Percentiles rank a stretch among this genome's conserved stretches.
These are phyloP conservation scores for Brasilioporus rufonigricans DNA, from an alignment of 768 basidiomycete species.

Conservation along the genomic window DNA sequence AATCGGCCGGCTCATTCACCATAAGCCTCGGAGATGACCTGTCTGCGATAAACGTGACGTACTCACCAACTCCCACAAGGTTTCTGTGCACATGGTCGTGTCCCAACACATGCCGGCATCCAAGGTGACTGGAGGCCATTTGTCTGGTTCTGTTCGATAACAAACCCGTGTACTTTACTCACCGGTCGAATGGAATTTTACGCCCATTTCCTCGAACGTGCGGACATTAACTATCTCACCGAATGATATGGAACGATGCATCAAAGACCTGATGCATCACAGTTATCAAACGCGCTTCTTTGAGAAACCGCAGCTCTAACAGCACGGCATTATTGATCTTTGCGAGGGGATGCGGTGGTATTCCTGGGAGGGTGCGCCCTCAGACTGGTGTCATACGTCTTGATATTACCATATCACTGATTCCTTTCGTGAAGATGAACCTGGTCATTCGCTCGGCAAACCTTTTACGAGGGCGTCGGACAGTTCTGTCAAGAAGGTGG, in stretches of 20 bases:
- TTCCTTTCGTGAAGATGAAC: conserved; percentile 22
- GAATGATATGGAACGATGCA: conserved; percentile 31
- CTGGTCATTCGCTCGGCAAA: conserved; percentile 43
- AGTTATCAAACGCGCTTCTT: conserved; percentile 27
- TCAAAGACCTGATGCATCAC: conserved; percentile 41
- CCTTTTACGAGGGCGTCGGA: conserved; percentile 43
- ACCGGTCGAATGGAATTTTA: conserved; percentile 60
- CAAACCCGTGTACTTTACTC: conserved; percentile 31
- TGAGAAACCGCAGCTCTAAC: conserved; percentile 32
- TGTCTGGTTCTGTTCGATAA: not conserved
- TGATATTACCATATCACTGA: not conserved
- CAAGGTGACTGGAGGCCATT: conserved; percentile 32
- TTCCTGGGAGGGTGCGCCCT: conserved; percentile 17
- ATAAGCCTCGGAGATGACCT: conserved; percentile 26
- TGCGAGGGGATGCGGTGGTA: conserved; percentile 44
- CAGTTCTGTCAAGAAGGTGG: conserved; percentile 55
- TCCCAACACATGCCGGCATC: conserved; percentile 43
- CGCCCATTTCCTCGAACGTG: conserved; percentile 48
- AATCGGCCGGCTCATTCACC: conserved; percentile 50
- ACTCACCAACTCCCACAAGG: conserved; percentile 21
- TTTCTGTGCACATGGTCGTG: conserved; percentile 45
- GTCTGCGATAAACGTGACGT: not conserved
- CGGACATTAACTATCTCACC: conserved; percentile 47
- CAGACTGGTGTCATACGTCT: not conserved
- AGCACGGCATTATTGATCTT: conserved; percentile 49